Conservation (phyloP, 345 rosid genomes). For the Gossypium australe region DNA sequence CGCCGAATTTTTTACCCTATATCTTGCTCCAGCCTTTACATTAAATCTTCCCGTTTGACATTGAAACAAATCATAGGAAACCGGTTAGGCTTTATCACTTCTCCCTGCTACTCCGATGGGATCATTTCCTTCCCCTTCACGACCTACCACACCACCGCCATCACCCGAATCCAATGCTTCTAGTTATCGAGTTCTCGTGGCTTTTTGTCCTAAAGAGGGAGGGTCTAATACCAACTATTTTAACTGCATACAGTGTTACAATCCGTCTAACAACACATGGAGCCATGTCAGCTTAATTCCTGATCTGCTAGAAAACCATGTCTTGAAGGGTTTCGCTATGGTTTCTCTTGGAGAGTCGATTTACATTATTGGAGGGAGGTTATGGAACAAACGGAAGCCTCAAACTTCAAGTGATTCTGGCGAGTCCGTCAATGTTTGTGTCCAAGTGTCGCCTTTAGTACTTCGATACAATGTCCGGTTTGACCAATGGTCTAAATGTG, state of each 20-base stretch:
- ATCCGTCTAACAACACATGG: slow-evolving; percentile 37
- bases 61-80: not conserved
- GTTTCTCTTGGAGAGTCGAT: slow-evolving; percentile 32
- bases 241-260: slow-evolving; percentile 42
- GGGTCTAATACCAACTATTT: slow-evolving; percentile 1
- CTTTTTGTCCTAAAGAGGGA: slow-evolving; percentile 31
- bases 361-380: slow-evolving; percentile 41
- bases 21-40: not conserved
- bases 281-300: slow-evolving; percentile 34
- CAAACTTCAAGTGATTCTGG: not conserved
- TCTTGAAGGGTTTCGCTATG: slow-evolving; percentile 45
- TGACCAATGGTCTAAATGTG: slow-evolving; percentile 30
- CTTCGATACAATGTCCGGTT: slow-evolving; percentile 21
- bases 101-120: slow-evolving; percentile 23
- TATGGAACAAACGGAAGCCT: slow-evolving; percentile 23
- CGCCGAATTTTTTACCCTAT: slow-evolving; percentile 1
- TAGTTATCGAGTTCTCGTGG: slow-evolving; percentile 20
- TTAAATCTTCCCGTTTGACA: slow-evolving; percentile 15
- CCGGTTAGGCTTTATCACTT: not conserved
- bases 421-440: slow-evolving; percentile 14
- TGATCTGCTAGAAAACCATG: slow-evolving; percentile 21
- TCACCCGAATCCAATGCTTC: slow-evolving; percentile 10
- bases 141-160: not conserved
- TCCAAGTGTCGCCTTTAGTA: slow-evolving; percentile 22
- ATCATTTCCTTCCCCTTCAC: slow-evolving; percentile 19